Conservation (phyloP, 495 filamentous ascomycete genomes). For the Chaetomium tenue region DNA sequence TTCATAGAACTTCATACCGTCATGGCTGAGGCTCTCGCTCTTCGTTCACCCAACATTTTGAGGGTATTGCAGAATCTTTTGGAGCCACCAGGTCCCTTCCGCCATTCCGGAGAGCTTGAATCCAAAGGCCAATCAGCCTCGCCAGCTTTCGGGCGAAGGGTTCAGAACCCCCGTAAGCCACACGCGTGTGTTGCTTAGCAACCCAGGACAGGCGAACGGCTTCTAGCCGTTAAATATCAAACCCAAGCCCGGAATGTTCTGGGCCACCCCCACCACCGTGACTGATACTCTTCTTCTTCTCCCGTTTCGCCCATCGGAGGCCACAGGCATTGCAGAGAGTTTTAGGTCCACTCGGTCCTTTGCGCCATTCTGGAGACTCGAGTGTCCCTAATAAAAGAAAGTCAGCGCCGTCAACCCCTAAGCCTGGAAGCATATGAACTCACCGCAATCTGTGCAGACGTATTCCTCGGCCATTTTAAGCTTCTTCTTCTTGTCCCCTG, state of each 20-base stretch:
- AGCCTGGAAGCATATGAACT: constrained; percentile 14
- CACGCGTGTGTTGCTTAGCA: background rate
- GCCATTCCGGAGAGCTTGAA: background rate
- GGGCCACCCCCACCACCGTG: background rate
- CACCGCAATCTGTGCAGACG: constrained; percentile 91
- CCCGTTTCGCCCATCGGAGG: constrained; percentile 77
- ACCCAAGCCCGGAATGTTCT: background rate
- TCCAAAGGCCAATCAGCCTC: background rate
- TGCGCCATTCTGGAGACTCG: constrained; percentile 95
- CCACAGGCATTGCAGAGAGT: constrained; percentile 98
- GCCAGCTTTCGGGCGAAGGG: background rate
- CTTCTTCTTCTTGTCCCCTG: constrained; percentile 82
- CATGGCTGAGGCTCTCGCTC: no score
- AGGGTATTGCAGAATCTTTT: background rate
- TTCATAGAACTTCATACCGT: no score
- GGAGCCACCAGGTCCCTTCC: background rate
- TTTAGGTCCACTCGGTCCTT: constrained; percentile 90
- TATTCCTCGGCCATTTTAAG: constrained; percentile 89
- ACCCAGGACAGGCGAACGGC: background rate
- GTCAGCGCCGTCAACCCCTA: background rate
- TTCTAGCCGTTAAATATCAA: background rate
- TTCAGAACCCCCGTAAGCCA: background rate
- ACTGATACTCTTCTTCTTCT: constrained; percentile 58
- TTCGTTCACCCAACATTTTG: background rate
- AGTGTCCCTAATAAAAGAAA: constrained; percentile 55